Evolutionary conservation across 2,329 filamentous ascomycete species (phyloP).

Genomic region (Trichoderma harzianum): DNA sequence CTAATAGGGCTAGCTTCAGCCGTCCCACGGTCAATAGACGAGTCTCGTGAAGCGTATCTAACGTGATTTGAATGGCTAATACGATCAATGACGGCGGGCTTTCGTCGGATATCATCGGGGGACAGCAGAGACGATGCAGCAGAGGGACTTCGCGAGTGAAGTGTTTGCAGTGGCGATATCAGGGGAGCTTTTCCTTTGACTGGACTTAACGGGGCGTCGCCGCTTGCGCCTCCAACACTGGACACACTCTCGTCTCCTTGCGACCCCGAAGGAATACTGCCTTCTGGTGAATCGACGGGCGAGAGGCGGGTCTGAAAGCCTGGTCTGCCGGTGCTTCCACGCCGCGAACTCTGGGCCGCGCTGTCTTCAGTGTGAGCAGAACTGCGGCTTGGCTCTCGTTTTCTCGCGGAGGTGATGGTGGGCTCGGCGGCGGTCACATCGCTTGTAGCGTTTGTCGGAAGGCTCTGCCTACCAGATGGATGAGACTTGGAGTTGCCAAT

Average conservation of each 20-base stretch:
- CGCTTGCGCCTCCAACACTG: conserved; percentile 44
- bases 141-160: conserved; percentile 34
- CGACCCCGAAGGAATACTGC: conserved; percentile 33
- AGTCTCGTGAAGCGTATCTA: conserved; percentile 51
- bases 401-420: conserved; percentile 44
- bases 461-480: conserved; percentile 37
- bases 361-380: conserved; percentile 43
- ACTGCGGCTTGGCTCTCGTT: conserved; percentile 45
- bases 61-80: conserved; percentile 47
- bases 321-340: conserved; percentile 43
- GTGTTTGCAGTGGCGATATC: conserved; percentile 35
- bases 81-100: conserved; percentile 54
- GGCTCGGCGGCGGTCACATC: conserved; percentile 40
- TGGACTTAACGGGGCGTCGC: conserved; percentile 41
- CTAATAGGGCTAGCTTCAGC: conserved; percentile 56
- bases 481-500: conserved; percentile 44
- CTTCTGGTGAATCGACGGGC: conserved; percentile 32
- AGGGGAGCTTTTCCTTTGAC: conserved; percentile 34
- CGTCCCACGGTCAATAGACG: conserved; percentile 55
- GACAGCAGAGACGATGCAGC: conserved; percentile 35
- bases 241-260: conserved; percentile 41
- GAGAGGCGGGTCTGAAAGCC: conserved; percentile 39
- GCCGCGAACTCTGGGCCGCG: conserved; percentile 35
- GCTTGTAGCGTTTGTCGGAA: conserved; percentile 43
- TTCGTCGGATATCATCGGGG: conserved; percentile 39